These are phyloP conservation scores for Kandelia obovata DNA, from an alignment of 345 rosid genomes.

Conservation along the genomic window DNA sequence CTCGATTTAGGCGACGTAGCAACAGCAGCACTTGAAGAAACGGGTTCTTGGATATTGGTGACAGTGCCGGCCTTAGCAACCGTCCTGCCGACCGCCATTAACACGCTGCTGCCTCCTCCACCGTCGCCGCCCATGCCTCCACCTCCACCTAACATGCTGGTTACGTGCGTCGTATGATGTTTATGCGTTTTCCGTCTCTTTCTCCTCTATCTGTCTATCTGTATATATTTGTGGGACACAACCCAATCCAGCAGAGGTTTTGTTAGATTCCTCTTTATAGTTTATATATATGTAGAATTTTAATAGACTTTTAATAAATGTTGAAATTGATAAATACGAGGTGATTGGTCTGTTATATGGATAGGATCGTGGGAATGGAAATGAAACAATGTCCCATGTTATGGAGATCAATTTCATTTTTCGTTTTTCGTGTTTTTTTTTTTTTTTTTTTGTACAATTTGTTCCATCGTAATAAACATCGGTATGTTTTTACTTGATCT, in stretches of 20 bases:
- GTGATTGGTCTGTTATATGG: too few relatives aligned
- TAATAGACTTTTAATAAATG: too few relatives aligned
- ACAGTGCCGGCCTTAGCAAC: conserved; percentile 43
- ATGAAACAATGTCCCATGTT: too few relatives aligned
- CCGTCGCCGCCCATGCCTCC: conserved; percentile 48
- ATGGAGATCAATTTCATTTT: too few relatives aligned
- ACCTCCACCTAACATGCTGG: conserved; percentile 57
- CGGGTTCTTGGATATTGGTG: conserved; percentile 50
- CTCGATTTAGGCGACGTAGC: conserved; percentile 25
- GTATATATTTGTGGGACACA: too few relatives aligned
- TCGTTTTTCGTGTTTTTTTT: too few relatives aligned
- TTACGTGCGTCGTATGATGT: too few relatives aligned
- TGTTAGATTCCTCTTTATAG: neutral
- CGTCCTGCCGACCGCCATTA: conserved; percentile 45
- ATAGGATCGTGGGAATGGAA: too few relatives aligned
- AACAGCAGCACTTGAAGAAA: conserved; percentile 39
- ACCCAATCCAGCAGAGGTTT: neutral
- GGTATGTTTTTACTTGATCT: too few relatives aligned
- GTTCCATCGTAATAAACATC: too few relatives aligned
- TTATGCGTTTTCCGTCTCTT: neutral
- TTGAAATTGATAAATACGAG: neutral
- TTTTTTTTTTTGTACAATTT: too few relatives aligned
- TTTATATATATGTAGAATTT: too few relatives aligned
- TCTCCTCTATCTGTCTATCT: neutral
- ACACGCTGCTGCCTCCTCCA: conserved; percentile 45